Percentiles rank a stretch among this genome's conserved stretches.
These are phyloP conservation scores for Lagenaria siceraria DNA, from an alignment of 306 rosid genomes.

Conservation along the genomic window DNA sequence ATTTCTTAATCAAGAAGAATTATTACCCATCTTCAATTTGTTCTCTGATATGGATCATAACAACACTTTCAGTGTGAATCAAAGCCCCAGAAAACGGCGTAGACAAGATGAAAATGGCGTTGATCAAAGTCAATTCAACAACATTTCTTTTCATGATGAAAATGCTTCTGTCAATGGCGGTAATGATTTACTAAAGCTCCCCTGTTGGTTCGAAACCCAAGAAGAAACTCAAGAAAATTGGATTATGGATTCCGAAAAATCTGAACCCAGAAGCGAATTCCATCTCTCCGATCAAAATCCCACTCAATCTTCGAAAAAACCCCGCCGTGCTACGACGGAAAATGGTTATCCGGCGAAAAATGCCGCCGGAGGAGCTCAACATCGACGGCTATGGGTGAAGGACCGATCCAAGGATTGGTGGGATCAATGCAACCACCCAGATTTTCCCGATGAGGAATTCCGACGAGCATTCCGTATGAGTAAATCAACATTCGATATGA, in stretches of 20 bases:
- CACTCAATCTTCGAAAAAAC: neutral
- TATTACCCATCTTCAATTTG: neutral
- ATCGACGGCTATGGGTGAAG: constrained; percentile 80
- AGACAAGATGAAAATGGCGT: neutral
- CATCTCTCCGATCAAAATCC: neutral
- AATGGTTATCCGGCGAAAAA: neutral
- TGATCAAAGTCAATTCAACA: neutral
- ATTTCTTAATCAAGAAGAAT: neutral
- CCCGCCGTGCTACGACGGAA: neutral
- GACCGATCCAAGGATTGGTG: constrained; percentile 96
- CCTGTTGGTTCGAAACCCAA: neutral
- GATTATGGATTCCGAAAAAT: neutral
- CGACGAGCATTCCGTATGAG: constrained; percentile 79
- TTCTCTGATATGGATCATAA: neutral
- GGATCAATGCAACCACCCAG: constrained; percentile 75
- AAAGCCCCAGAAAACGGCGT: neutral
- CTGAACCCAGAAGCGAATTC: neutral
- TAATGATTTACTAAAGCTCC: neutral
- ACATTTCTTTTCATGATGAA: neutral
- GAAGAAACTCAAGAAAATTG: neutral
- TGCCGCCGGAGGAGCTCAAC: constrained; percentile 12
- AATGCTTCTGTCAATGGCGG: neutral
- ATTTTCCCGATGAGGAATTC: constrained; percentile 70
- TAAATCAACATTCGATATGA: constrained; percentile 54
- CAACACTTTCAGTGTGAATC: neutral